phyloP scores from a whole-genome alignment of 192 early-diverging fungal genomes.

The Linnemannia zychae region DNA sequence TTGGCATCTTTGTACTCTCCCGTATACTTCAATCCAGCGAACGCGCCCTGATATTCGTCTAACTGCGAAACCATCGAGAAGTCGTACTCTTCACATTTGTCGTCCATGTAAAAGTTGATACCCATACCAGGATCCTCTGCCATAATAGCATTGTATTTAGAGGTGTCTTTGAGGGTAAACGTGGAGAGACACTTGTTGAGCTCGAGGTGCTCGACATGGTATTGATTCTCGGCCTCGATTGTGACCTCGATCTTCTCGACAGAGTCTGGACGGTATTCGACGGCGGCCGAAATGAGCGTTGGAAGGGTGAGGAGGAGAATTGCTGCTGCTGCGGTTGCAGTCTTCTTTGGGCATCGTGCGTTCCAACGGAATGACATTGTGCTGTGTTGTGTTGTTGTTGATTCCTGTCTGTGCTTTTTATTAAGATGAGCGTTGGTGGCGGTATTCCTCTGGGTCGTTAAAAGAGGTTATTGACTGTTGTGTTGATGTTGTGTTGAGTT shows the following conservation, averaged over 20 bases:
- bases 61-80: conserved; percentile 33
- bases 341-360: conserved; percentile 10
- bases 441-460: not conserved
- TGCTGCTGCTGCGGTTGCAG: not conserved
- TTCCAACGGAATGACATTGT: not conserved
- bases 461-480: not conserved
- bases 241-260: conserved; percentile 12
- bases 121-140: conserved; percentile 6
- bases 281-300: conserved; percentile 15
- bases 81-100: conserved; percentile 48
- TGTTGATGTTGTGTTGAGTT: not conserved
- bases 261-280: conserved; percentile 8
- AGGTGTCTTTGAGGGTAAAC: not conserved
- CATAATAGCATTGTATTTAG: conserved; percentile 22
- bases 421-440: not conserved
- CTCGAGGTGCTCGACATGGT: conserved; percentile 3
- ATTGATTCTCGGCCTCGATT: conserved; percentile 4
- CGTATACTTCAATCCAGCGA: conserved; percentile 28
- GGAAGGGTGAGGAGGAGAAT: conserved; percentile 1
- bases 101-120: conserved; percentile 44
- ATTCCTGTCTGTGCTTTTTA: not conserved
- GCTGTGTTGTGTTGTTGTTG: not conserved
- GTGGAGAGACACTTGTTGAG: conserved; percentile 27
- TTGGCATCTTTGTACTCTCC: conserved; percentile 35
- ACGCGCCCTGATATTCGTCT: conserved; percentile 10